phyloP scores from a whole-genome alignment of 2,329 filamentous ascomycete genomes.

The Penicillium verrucosum region DNA sequence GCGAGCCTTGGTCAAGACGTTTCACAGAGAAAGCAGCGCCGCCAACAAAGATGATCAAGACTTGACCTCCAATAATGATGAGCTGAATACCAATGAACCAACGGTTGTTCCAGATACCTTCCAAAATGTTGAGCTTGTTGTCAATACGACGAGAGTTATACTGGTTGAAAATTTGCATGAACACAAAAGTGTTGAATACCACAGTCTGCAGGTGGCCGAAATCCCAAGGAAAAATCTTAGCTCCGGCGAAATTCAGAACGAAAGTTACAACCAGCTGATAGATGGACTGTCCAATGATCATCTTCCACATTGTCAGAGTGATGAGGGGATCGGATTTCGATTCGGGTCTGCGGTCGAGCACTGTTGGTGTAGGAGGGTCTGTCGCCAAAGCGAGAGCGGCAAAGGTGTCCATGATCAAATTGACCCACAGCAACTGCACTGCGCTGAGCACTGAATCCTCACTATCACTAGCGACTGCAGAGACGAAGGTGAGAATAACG shows the following conservation, averaged over 20 bases:
- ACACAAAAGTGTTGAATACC: conserved; percentile 47
- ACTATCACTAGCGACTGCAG: conserved; percentile 56
- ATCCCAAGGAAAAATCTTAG: conserved; percentile 34
- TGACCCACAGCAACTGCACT: conserved; percentile 67
- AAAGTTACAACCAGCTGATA: conserved; percentile 44
- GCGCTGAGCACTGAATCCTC: conserved; percentile 62
- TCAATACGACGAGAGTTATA: conserved; percentile 48
- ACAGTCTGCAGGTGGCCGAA: conserved; percentile 33
- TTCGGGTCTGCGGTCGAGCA: conserved; percentile 54
- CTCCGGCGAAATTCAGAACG: conserved; percentile 47
- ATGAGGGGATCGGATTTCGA: conserved; percentile 47
- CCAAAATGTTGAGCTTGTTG: conserved; percentile 45
- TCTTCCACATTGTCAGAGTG: conserved; percentile 47
- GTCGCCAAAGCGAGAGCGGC: conserved; percentile 64
- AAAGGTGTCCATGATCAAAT: conserved; percentile 68
- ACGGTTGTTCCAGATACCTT: conserved; percentile 42
- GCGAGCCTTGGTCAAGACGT: conserved; percentile 56
- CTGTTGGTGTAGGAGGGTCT: conserved; percentile 57
- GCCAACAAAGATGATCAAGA: conserved; percentile 70
- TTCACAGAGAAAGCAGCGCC: conserved; percentile 64
- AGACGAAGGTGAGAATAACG: conserved; percentile 62
- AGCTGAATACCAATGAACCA: conserved; percentile 60
- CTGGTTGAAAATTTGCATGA: conserved; percentile 52
- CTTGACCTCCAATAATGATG: conserved; percentile 66
- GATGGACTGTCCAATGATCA: conserved; percentile 45